Percentiles rank a stretch among this genome's conserved stretches.
Evolutionary conservation across 345 rosid species (phyloP).

Genomic region (Eutrema yunnanense): DNA sequence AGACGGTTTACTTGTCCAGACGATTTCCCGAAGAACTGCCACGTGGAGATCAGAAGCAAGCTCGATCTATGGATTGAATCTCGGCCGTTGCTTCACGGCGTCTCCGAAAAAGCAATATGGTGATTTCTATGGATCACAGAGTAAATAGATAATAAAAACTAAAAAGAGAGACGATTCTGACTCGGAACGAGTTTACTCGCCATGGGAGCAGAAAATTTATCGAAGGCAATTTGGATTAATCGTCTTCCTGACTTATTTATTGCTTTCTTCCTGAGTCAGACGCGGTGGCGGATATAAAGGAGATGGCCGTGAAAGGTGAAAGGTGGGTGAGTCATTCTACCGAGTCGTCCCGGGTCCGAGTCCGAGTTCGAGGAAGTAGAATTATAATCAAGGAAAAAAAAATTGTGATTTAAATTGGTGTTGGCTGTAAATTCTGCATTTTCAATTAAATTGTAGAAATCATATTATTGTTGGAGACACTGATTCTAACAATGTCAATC

Average conservation of each 20-base stretch:
- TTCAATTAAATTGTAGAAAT: slow-evolving; percentile 8
- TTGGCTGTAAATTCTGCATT: slow-evolving; percentile 7
- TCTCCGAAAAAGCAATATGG: slow-evolving; percentile 49
- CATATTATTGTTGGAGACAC: background rate
- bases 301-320: slow-evolving; percentile 48
- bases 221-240: background rate
- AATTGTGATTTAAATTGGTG: background rate
- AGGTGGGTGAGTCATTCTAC: slow-evolving; percentile 39
- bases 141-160: slow-evolving; percentile 4
- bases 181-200: slow-evolving; percentile 28
- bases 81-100: slow-evolving; percentile 65
- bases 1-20: slow-evolving; percentile 43
- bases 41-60: slow-evolving; percentile 38
- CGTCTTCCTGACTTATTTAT: slow-evolving; percentile 7
- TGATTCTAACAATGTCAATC: background rate
- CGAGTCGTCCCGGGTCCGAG: slow-evolving; percentile 59
- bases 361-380: slow-evolving; percentile 20
- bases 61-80: slow-evolving; percentile 64
- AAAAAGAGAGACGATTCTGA: background rate
- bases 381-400: background rate
- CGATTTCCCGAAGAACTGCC: slow-evolving; percentile 56
- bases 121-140: slow-evolving; percentile 9
- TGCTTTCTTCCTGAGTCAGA: background rate
- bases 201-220: background rate
- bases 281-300: slow-evolving; percentile 21